Base-by-base conservation (phyloP, 2,329 filamentous ascomycete genomes). In the Paraconiothyrium sp. region DNA sequence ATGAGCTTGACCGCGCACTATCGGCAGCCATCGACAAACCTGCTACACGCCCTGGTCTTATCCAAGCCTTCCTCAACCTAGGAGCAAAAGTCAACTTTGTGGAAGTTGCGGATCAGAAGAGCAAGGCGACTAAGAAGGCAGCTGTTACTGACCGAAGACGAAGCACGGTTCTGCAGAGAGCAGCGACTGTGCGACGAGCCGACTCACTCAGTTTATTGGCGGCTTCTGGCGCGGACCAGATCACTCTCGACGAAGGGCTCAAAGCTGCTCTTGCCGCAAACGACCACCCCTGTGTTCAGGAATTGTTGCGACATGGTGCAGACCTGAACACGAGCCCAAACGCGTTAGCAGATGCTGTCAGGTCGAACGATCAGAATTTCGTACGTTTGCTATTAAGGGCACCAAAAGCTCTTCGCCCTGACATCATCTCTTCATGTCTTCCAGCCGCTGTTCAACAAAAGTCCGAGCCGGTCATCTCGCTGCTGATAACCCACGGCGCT, bases 141-240 rank as follows among this genome's bases (percentile, higher is more conserved):
- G 71, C 71, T 46, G 58, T 64, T 20, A 48, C 65, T 22, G 63
- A 69, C 50, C 71, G 72, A 48, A 70, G 74, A 58, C 68, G 76
- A 59, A 78, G 75, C 63, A 78, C 74, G 24, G 74, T 78, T 2
- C 57, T 78, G 32, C 76, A 78, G 57, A 71, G 74, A 56, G 76
- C 76, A 3, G 75, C 74, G 2, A 73, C 74, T 16, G 58, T 72
- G 9, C 67, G 73, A 37, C 67, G 70, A 57, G 67, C 72, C 8
- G 73, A 77, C 47, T 71, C 70, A 34, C 72, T 77, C 43, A 72
- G 67, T 47, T 48, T 77, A 20, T 65, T 78, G 2, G 76, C 76
- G 35, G 69, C 69, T 55, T 72, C 74, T 47, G 75, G 76, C 13
- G 75, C 75, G 13, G 75, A 77, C 51, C 75, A 77, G 54, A 72